phyloP scores from a whole-genome alignment of 2,329 filamentous ascomycete species.

The Capronia americana region DNA sequence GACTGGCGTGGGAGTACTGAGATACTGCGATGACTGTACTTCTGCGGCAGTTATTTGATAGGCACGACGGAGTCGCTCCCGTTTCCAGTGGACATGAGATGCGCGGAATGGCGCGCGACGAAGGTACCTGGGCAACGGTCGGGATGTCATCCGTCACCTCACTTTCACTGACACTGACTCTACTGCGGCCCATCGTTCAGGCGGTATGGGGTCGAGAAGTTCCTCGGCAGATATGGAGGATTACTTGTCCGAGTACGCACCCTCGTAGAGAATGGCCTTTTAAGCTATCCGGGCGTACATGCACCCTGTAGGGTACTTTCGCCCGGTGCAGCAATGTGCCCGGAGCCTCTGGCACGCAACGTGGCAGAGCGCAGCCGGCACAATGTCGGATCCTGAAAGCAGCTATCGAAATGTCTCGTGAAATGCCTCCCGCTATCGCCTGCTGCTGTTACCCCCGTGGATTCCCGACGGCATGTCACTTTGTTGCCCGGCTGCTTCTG shows the following conservation, averaged over 20 bases:
- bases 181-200: background rate
- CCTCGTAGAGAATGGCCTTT: background rate
- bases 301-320: slow-evolving; percentile 5
- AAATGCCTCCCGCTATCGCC: background rate
- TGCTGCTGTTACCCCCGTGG: background rate
- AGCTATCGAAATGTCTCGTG: background rate
- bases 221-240: background rate
- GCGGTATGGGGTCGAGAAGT: background rate
- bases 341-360: background rate
- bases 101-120: slow-evolving; percentile 6
- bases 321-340: background rate
- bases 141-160: slow-evolving; percentile 8
- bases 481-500: background rate
- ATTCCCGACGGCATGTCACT: background rate
- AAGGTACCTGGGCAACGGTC: background rate
- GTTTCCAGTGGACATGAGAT: background rate
- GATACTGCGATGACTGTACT: background rate
- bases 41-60: background rate
- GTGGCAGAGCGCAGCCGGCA: background rate
- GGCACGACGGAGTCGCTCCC: slow-evolving; percentile 4
- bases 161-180: background rate
- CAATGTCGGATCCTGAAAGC: background rate
- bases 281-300: no score
- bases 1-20: slow-evolving; percentile 1
- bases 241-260: background rate